A percentile compares a stretch with the other conserved stretches of the same genome.
These are phyloP conservation scores for Dactylonectria macrodidyma DNA, from an alignment of 2,329 filamentous ascomycete genomes.

Conservation along the genomic window DNA sequence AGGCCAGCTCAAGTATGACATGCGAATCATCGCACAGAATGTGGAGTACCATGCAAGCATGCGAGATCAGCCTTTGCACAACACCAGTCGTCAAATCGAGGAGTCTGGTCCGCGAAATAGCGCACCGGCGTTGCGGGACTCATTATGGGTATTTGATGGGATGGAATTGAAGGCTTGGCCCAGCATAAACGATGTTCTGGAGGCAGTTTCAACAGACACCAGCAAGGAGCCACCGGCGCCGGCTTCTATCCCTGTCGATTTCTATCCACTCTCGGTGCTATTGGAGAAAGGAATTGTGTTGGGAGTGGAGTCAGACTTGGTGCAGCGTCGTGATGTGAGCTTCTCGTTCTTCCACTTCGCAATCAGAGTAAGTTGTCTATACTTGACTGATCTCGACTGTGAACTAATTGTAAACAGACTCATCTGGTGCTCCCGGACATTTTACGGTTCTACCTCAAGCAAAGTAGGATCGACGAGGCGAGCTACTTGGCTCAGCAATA, in stretches of 20 bases:
- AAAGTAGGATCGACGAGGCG: conserved; percentile 84
- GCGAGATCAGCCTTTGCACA: conserved; percentile 80
- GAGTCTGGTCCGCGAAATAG: conserved; percentile 45
- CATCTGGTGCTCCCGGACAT: conserved; percentile 94
- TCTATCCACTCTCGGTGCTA: conserved; percentile 91
- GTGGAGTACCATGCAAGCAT: conserved; percentile 96
- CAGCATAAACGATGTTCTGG: conserved; percentile 87
- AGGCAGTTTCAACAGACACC: conserved; percentile 76
- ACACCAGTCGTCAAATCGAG: conserved; percentile 47
- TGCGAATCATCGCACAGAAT: conserved; percentile 96
- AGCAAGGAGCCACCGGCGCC: conserved; percentile 80
- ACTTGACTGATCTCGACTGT: neutral
- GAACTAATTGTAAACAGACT: conserved; percentile 68
- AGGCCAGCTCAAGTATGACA: conserved; percentile 94
- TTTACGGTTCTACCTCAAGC: conserved; percentile 82
- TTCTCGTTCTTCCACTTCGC: conserved; percentile 93
- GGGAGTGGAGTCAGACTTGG: conserved; percentile 91
- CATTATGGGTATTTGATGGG: conserved; percentile 95
- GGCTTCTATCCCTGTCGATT: conserved; percentile 88
- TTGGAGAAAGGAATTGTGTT: conserved; percentile 92
- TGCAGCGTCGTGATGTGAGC: conserved; percentile 91
- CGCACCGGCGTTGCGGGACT: conserved; percentile 78
- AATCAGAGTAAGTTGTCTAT: conserved; percentile 77
- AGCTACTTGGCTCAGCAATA: conserved; percentile 88
- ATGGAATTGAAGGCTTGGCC: conserved; percentile 89